phyloP scores from a whole-genome alignment of 305 asterid species.

The Fraxinus sp. region DNA sequence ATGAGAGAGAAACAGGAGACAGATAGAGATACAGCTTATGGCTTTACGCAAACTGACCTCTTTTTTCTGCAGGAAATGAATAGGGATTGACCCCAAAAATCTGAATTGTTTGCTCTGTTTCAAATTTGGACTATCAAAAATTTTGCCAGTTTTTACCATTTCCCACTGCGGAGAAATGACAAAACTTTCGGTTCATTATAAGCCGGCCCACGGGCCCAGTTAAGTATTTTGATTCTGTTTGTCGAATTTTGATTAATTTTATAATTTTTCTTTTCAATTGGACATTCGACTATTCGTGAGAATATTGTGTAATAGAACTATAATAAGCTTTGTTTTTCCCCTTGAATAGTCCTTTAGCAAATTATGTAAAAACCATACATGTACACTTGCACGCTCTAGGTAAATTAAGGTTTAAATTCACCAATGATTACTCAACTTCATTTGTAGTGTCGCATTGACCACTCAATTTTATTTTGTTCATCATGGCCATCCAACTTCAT shows the following conservation, averaged over 20 bases:
- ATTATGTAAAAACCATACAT: too few relatives aligned
- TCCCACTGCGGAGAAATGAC: background rate
- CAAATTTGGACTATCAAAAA: background rate
- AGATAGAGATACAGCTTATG: background rate
- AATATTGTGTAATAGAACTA: too few relatives aligned
- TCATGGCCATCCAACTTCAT: too few relatives aligned
- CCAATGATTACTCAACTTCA: too few relatives aligned
- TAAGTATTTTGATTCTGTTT: background rate
- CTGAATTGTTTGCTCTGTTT: background rate
- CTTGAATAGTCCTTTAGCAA: too few relatives aligned
- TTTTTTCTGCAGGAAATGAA: background rate
- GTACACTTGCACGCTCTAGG: background rate
- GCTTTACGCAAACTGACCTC: constrained; percentile 13
- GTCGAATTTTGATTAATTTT: background rate
- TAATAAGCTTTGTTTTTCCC: too few relatives aligned
- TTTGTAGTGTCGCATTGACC: too few relatives aligned
- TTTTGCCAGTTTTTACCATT: background rate
- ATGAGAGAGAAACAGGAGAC: background rate
- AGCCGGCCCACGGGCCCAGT: constrained; percentile 6
- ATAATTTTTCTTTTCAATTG: background rate
- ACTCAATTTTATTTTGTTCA: too few relatives aligned
- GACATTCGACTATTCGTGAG: background rate
- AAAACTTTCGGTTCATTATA: background rate
- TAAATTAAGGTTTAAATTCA: too few relatives aligned
- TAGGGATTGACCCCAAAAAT: background rate